phyloP scores from a whole-genome alignment of 2,329 filamentous ascomycete genomes.

The Didymella segeticola region DNA sequence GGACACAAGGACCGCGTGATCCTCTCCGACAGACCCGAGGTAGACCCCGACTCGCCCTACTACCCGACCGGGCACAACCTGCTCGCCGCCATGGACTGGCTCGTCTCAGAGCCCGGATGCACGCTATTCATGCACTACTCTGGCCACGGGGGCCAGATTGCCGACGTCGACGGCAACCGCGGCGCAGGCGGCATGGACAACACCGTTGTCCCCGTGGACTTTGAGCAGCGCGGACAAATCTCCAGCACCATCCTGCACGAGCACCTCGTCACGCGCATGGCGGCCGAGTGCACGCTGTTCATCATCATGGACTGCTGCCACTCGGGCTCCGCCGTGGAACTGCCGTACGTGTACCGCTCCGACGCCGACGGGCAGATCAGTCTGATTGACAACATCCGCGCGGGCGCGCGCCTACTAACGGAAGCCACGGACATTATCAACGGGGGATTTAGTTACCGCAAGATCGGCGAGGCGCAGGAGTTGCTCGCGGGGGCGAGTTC shows the following conservation, averaged over 20 bases:
- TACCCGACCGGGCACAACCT: slow-evolving; percentile 54
- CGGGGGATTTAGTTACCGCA: slow-evolving; percentile 59
- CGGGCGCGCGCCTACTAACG: slow-evolving; percentile 58
- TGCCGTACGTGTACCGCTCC: slow-evolving; percentile 65
- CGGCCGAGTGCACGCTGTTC: slow-evolving; percentile 59
- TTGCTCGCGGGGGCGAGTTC: slow-evolving; percentile 61
- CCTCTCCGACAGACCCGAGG: slow-evolving; percentile 49
- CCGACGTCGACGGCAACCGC: slow-evolving; percentile 52
- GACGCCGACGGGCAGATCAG: slow-evolving; percentile 64
- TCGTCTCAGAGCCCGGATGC: slow-evolving; percentile 61
- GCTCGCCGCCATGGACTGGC: slow-evolving; percentile 64
- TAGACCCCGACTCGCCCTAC: slow-evolving; percentile 40
- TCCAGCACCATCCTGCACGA: slow-evolving; percentile 60
- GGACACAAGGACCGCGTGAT: slow-evolving; percentile 54
- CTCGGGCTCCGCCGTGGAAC: slow-evolving; percentile 64
- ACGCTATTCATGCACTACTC: slow-evolving; percentile 65
- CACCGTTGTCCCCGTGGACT: slow-evolving; percentile 63
- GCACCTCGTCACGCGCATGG: slow-evolving; percentile 59
- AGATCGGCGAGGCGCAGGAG: slow-evolving; percentile 59
- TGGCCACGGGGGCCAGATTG: slow-evolving; percentile 64
- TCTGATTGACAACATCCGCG: slow-evolving; percentile 62
- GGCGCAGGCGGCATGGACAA: slow-evolving; percentile 51
- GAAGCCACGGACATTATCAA: slow-evolving; percentile 59
- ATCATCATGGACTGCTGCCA: slow-evolving; percentile 69
- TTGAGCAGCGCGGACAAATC: slow-evolving; percentile 60